A percentile compares a stretch with the other conserved stretches of the same genome.
phyloP scores from a whole-genome alignment of 2,329 filamentous ascomycete species.

The Hypoxylon sp. region DNA sequence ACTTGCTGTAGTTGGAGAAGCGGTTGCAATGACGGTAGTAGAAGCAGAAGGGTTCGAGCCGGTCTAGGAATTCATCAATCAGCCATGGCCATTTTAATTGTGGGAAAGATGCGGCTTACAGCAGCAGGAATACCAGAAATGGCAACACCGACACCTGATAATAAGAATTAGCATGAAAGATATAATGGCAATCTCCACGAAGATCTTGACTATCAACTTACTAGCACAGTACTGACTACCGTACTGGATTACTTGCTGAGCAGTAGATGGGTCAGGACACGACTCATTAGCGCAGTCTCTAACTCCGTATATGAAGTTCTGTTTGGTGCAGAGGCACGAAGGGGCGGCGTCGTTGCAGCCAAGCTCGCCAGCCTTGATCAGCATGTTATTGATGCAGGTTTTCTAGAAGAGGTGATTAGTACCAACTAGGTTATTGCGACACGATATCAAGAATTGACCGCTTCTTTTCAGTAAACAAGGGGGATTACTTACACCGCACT shows the following conservation, averaged over 20 bases:
- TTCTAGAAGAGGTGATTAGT: conserved; percentile 53
- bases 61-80: conserved; percentile 23
- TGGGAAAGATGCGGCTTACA: conserved; percentile 15
- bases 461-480: not conserved
- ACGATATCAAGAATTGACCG: not conserved
- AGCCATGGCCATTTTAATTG: conserved; percentile 5
- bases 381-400: conserved; percentile 66
- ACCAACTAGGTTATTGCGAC: not conserved
- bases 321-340: conserved; percentile 59
- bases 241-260: conserved; percentile 47
- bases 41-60: conserved; percentile 29
- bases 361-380: conserved; percentile 59
- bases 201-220: conserved; percentile 37
- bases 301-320: conserved; percentile 57
- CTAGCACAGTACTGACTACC: conserved; percentile 50
- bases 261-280: conserved; percentile 40
- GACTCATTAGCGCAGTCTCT: conserved; percentile 51
- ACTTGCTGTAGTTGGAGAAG: conserved; percentile 23
- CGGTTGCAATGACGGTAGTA: conserved; percentile 35
- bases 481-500: conserved; percentile 65
- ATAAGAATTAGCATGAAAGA: conserved; percentile 12
- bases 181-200: not conserved
- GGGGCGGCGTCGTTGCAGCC: conserved; percentile 57
- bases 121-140: conserved; percentile 34
- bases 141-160: conserved; percentile 45